phyloP scores from a whole-genome alignment of 2,329 filamentous ascomycete genomes.

The Neofusicoccum sp. region DNA sequence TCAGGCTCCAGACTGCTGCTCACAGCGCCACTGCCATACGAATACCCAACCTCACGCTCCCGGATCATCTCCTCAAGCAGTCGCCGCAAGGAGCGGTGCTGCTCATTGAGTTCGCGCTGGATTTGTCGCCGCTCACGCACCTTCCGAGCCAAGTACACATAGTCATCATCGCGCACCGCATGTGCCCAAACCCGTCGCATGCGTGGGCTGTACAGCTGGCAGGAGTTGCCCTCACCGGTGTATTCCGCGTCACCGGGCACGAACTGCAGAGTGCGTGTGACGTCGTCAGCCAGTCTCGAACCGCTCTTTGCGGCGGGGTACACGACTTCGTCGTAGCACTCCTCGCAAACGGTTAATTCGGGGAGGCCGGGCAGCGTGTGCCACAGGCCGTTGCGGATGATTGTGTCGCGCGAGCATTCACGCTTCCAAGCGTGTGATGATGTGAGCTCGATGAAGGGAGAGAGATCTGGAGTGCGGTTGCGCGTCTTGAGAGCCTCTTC shows the following conservation, averaged over 20 bases:
- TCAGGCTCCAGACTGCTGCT: conserved; percentile 24
- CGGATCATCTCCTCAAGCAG: conserved; percentile 6
- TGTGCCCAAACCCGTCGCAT: conserved; percentile 74
- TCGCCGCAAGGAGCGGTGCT: not conserved
- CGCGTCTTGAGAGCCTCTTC: conserved; percentile 15
- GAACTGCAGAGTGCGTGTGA: conserved; percentile 57
- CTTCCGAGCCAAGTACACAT: conserved; percentile 54
- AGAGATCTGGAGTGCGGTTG: conserved; percentile 51
- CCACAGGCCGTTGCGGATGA: conserved; percentile 66
- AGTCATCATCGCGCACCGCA: conserved; percentile 64
- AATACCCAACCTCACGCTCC: conserved; percentile 20
- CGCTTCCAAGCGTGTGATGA: conserved; percentile 42
- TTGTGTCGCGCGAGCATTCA: conserved; percentile 66
- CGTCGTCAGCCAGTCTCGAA: conserved; percentile 28
- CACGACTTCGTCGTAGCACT: conserved; percentile 81
- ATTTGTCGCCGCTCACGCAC: conserved; percentile 53
- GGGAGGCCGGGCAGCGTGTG: conserved; percentile 73
- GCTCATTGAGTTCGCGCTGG: conserved; percentile 21
- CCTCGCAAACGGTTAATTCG: conserved; percentile 79
- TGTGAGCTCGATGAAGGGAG: conserved; percentile 63
- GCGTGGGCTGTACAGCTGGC: conserved; percentile 75
- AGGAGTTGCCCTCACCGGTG: conserved; percentile 47
- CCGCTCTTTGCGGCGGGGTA: conserved; percentile 49
- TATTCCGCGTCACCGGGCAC: conserved; percentile 44
- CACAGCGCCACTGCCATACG: not conserved